Evolutionary conservation across 2,329 filamentous ascomycete species (phyloP).

Genomic region (Elsinoe necatrix): DNA sequence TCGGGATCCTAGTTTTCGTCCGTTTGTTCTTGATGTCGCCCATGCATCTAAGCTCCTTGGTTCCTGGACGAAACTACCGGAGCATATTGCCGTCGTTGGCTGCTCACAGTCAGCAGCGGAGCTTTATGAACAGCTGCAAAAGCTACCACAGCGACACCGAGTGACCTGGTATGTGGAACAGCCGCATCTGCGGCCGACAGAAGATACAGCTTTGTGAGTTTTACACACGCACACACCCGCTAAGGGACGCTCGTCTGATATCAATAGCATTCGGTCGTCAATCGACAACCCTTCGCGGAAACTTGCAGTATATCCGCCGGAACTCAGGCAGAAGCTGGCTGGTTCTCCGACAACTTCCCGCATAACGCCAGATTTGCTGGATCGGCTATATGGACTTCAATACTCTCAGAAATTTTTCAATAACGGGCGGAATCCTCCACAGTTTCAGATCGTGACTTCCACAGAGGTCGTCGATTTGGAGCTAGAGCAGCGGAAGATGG

Average conservation of each 20-base stretch:
- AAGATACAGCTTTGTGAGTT: slow-evolving; percentile 21
- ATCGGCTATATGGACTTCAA: slow-evolving; percentile 21
- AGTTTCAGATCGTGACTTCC: background rate
- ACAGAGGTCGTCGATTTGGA: background rate
- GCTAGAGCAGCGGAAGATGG: background rate
- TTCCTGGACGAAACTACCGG: slow-evolving; percentile 13
- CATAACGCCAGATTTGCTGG: slow-evolving; percentile 22
- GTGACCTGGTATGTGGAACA: slow-evolving; percentile 22
- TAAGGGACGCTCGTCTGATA: background rate
- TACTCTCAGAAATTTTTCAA: slow-evolving; percentile 23
- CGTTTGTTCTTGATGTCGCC: too few species aligned
- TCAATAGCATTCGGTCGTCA: slow-evolving; percentile 17
- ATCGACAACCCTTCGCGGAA: slow-evolving; percentile 11
- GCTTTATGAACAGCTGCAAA: slow-evolving; percentile 22
- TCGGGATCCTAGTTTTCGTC: too few species aligned
- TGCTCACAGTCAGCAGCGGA: slow-evolving; percentile 23
- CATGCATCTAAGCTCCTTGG: background rate
- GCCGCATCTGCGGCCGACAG: slow-evolving; percentile 22
- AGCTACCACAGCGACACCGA: slow-evolving; percentile 18
- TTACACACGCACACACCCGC: too few species aligned
- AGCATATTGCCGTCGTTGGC: slow-evolving; percentile 23
- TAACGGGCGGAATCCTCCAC: slow-evolving; percentile 10
- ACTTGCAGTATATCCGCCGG: slow-evolving; percentile 1
- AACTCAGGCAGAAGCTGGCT: slow-evolving; percentile 12
- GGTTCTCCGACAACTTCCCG: slow-evolving; percentile 16